A percentile compares a stretch with the other conserved stretches of the same genome.
These are phyloP conservation scores for Ottelia alismoides DNA, from an alignment of 106 monocot genomes.

Conservation along the genomic window DNA sequence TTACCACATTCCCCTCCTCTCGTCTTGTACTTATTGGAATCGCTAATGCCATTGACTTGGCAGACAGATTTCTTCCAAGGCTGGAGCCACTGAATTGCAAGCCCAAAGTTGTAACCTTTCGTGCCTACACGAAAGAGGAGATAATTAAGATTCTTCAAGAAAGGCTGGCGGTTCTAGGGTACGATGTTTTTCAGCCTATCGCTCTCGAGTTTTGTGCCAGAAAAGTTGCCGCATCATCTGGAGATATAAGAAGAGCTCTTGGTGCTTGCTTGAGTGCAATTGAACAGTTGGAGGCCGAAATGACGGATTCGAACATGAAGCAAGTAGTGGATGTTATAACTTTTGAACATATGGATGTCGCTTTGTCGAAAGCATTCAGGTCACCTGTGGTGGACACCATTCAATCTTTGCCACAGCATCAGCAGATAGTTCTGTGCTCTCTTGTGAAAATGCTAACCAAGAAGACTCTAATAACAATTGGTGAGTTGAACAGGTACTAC, in stretches of 20 bases:
- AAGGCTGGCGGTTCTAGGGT: constrained; percentile 69
- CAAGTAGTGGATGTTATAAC: constrained; percentile 22
- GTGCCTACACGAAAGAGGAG: constrained; percentile 81
- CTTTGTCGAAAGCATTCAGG: constrained; percentile 89
- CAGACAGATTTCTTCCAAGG: constrained; percentile 92
- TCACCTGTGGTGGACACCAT: constrained; percentile 57
- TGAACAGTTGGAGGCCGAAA: constrained; percentile 63
- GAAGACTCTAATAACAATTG: constrained; percentile 53
- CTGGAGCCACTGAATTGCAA: constrained; percentile 94
- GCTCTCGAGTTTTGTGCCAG: constrained; percentile 91
- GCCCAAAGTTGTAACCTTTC: constrained; percentile 66
- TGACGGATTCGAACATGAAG: constrained; percentile 19
- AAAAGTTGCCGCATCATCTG: constrained; percentile 95
- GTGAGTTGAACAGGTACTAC: constrained; percentile 83
- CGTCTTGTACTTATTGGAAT: constrained; percentile 84
- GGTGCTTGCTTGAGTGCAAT: constrained; percentile 64
- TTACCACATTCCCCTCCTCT: constrained; percentile 75
- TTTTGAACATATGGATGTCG: constrained; percentile 73
- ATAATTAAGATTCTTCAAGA: constrained; percentile 76
- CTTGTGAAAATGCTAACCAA: constrained; percentile 48
- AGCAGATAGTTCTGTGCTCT: constrained; percentile 92
- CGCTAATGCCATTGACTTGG: constrained; percentile 92
- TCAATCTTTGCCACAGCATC: constrained; percentile 85
- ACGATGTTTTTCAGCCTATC: constrained; percentile 55
- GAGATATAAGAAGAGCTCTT: constrained; percentile 97